A percentile compares a stretch with the other conserved stretches of the same genome.
Evolutionary conservation across 306 rosid species (phyloP).

Genomic region (Cicer judaicum): DNA sequence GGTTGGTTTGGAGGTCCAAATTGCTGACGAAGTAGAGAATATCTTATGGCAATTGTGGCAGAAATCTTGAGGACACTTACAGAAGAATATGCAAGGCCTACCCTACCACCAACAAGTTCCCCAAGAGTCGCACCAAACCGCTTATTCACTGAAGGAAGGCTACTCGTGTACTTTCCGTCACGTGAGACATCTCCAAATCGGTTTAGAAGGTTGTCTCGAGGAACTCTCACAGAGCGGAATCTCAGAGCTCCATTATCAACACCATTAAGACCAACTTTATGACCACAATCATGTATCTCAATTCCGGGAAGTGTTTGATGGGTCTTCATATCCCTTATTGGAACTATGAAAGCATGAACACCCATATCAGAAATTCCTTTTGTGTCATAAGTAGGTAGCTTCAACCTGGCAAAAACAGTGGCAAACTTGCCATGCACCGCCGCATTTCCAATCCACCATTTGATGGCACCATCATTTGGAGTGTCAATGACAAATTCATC

Average conservation of each 20-base stretch:
- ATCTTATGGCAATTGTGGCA: slow-evolving; percentile 79
- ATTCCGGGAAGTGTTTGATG: slow-evolving; percentile 90
- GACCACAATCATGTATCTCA: slow-evolving; percentile 97
- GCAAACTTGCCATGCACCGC: slow-evolving; percentile 99
- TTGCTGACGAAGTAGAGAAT: slow-evolving; percentile 91
- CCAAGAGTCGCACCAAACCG: slow-evolving; percentile 95
- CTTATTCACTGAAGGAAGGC: slow-evolving; percentile 75
- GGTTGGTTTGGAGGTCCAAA: slow-evolving; percentile 97
- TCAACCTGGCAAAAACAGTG: slow-evolving; percentile 81
- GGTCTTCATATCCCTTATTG: slow-evolving; percentile 85
- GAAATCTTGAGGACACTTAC: slow-evolving; percentile 86
- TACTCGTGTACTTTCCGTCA: slow-evolving; percentile 90
- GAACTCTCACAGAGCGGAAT: slow-evolving; percentile 85
- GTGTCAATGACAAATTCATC: slow-evolving; percentile 88
- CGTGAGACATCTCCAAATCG: slow-evolving; percentile 94
- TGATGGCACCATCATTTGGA: slow-evolving; percentile 95
- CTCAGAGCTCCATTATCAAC: slow-evolving; percentile 95
- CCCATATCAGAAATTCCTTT: slow-evolving; percentile 91
- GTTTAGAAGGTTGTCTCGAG: slow-evolving; percentile 91
- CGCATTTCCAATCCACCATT: slow-evolving; percentile 99
- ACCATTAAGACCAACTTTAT: slow-evolving; percentile 93
- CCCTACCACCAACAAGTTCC: slow-evolving; percentile 99
- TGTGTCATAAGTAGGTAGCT: slow-evolving; percentile 67
- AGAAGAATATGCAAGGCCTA: slow-evolving; percentile 91
- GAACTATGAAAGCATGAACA: slow-evolving; percentile 95